Percentiles rank a stretch among this genome's conserved stretches.
Conservation (phyloP, 2,329 filamentous ascomycete species). For the Fusarium metavorans region DNA sequence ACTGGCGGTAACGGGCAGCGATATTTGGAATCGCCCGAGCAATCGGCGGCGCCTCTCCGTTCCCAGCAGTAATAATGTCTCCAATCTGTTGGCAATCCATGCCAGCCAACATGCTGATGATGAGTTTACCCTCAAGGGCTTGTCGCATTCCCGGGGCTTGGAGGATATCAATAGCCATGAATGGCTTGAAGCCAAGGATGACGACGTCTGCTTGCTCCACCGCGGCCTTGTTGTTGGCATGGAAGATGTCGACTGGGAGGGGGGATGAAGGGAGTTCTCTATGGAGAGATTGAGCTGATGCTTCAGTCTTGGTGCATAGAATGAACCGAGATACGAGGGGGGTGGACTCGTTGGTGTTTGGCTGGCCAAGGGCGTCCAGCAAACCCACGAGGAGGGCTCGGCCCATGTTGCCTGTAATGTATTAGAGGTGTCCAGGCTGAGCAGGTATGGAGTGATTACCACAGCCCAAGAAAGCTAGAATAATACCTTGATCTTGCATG, state of each 20-base stretch:
- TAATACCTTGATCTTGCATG: neutral
- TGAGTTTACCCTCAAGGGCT: neutral
- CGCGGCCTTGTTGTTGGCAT: neutral
- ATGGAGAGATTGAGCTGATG: neutral
- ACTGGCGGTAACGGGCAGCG: neutral
- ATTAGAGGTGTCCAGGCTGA: neutral
- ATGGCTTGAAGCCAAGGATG: slow-evolving; percentile 10
- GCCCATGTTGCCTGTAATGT: neutral
- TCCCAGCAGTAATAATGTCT: neutral
- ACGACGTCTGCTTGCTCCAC: slow-evolving; percentile 6
- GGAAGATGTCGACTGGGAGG: neutral
- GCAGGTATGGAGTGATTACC: neutral
- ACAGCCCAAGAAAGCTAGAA: neutral
- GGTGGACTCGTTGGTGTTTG: neutral
- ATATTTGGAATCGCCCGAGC: neutral
- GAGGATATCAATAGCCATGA: neutral
- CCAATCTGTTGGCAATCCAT: neutral
- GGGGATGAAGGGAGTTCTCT: neutral
- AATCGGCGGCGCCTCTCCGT: neutral
- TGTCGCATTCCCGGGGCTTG: neutral
- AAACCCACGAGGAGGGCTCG: neutral
- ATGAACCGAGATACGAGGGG: neutral
- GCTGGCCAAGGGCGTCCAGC: neutral
- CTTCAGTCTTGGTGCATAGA: neutral
- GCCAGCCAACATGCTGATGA: neutral